Base-by-base conservation (phyloP, 345 rosid genomes). In the Rhodamnia rubescens region DNA sequence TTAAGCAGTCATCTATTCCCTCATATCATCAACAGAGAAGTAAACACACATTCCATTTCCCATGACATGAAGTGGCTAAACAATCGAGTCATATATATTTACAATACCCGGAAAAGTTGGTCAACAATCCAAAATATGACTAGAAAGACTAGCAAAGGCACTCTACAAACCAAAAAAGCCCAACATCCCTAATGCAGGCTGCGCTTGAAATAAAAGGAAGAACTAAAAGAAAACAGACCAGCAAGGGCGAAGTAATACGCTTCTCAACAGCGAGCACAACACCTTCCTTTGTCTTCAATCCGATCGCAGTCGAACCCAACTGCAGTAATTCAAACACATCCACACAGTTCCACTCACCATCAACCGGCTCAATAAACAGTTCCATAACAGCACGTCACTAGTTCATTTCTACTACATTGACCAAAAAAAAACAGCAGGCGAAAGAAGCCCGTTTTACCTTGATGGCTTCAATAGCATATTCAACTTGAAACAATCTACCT, bases 191-290 rank as follows among this genome's bases (percentile, higher is more conserved):
- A 32, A 84, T 12, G 22, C 75, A 1, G n/a, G 44, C 27, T 14
- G n/a, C 10, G 5, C 87, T 56, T 11, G 16, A 56, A 22, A 29
- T 22, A 3, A 44, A 47, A 53, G 57, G 3, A 16, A 54, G 36
- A 27, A 49, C 11, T 13, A 42, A 2, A 53, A 27, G 26, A 74
- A 16, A 82, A 44, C 87, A 85, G 61, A 97, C 98, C 99, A 97
- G 94, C 51, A 95, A 88, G 1, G 97, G 92, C 27, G 99, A 98
- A 69, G 98, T 98, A 86, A 98, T 95, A 82, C 99, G 97, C 93
- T 98, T 98, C 93, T 98, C 99, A 0, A 97, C 99, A 50, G 99
- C 99, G 54, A 97, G 99, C 52, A 97, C 99, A 85, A 97, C 99
- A 36, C 99, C 99, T 44, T 95, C 98, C 85, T 95, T 97, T 0